These are phyloP conservation scores for Rosa chinensis DNA, from an alignment of 306 rosid genomes.

Conservation along the genomic window DNA sequence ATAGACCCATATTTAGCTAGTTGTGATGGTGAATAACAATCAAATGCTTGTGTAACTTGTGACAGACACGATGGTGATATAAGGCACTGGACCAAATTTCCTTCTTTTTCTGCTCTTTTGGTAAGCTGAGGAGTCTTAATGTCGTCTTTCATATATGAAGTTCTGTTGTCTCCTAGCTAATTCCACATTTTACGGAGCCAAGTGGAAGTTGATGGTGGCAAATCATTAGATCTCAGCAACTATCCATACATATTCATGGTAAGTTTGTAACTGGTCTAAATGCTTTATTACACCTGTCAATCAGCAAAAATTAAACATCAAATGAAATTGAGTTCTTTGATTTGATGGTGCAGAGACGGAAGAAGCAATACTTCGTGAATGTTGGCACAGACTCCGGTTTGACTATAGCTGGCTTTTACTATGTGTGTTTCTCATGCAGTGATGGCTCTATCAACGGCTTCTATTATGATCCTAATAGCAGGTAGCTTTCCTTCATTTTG, in stretches of 20 bases:
- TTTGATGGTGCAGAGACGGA: slow-evolving; percentile 79
- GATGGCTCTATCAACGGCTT: slow-evolving; percentile 93
- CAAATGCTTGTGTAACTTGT: slow-evolving; percentile 12
- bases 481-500: slow-evolving; percentile 39
- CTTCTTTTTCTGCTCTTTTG: slow-evolving; percentile 61
- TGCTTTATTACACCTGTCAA: slow-evolving; percentile 16
- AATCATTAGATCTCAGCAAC: too few species aligned
- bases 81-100: slow-evolving; percentile 88
- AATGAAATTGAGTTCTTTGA: slow-evolving; percentile 13
- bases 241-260: too few species aligned
- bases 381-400: too few species aligned
- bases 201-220: background rate
- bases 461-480: slow-evolving; percentile 93
- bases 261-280: too few species aligned
- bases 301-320: slow-evolving; percentile 1
- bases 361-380: background rate
- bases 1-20: slow-evolving; percentile 15
- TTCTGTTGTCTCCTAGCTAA: slow-evolving; percentile 3
- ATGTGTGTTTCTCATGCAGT: slow-evolving; percentile 87
- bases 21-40: slow-evolving; percentile 6
- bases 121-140: slow-evolving; percentile 28
- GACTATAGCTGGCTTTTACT: slow-evolving; percentile 58
- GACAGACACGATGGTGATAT: slow-evolving; percentile 78
- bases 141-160: background rate
- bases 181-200: slow-evolving; percentile 39